phyloP scores from a whole-genome alignment of 2,329 filamentous ascomycete genomes.

The Colletotrichum acutatum region DNA sequence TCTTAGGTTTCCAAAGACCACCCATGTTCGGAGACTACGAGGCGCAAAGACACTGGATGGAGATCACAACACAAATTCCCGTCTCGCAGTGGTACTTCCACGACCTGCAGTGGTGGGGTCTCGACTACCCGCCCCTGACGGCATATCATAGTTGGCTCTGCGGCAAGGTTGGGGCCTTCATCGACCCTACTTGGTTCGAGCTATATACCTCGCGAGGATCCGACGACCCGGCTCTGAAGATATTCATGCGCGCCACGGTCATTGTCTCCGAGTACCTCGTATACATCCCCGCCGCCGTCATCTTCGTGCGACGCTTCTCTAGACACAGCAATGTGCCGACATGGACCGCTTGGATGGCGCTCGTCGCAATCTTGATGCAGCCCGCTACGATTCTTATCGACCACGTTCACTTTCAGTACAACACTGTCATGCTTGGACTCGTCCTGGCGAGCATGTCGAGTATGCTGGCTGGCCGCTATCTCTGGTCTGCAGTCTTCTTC shows the following conservation, averaged over 20 bases:
- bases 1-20: constrained; percentile 77
- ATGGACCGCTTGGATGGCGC: constrained; percentile 86
- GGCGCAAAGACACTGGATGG: constrained; percentile 99
- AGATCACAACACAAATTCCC: constrained; percentile 88
- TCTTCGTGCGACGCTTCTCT: constrained; percentile 86
- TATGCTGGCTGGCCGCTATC: constrained; percentile 83
- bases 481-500: constrained; percentile 95
- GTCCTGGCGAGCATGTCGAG: constrained; percentile 88
- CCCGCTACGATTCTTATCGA: constrained; percentile 91
- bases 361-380: constrained; percentile 92
- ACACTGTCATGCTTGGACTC: constrained; percentile 97
- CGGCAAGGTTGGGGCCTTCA: constrained; percentile 82
- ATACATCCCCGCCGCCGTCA: constrained; percentile 85
- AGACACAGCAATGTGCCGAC: constrained; percentile 79
- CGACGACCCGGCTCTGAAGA: constrained; percentile 83
- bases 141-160: constrained; percentile 98
- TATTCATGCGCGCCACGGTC: constrained; percentile 96
- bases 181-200: constrained; percentile 89
- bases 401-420: constrained; percentile 97
- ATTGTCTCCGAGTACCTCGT: constrained; percentile 90
- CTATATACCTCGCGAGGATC: constrained; percentile 84
- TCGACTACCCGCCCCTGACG: constrained; percentile 97
- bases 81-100: constrained; percentile 98
- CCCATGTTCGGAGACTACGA: constrained; percentile 98
- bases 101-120: constrained; percentile 95